phyloP scores from a whole-genome alignment of 1,284 basidiomycete species.

The Heimioporus punctisporus region DNA sequence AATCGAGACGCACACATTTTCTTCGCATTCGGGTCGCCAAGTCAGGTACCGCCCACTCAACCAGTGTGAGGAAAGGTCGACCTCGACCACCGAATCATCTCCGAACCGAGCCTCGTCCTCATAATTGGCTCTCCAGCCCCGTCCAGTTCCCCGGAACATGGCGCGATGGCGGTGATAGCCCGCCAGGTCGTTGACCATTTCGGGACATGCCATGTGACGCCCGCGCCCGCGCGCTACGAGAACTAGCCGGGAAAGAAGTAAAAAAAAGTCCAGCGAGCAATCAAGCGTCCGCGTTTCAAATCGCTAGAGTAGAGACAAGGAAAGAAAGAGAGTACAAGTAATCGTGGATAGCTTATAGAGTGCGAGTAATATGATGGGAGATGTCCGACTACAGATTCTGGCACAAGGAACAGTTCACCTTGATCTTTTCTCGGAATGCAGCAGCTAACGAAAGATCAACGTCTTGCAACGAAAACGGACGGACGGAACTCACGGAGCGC shows the following conservation, averaged over 20 bases:
- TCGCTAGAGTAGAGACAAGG: conserved; percentile 1
- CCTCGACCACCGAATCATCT: background rate
- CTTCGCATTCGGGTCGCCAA: conserved; percentile 16
- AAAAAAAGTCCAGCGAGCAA: conserved; percentile 9
- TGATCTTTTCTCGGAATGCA: conserved; percentile 57
- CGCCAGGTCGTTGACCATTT: background rate
- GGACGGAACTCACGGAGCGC: conserved; percentile 63
- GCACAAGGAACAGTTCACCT: conserved; percentile 69
- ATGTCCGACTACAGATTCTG: conserved; percentile 56
- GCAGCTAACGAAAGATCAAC: conserved; percentile 45
- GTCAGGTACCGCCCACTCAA: conserved; percentile 7
- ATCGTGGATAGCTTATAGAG: conserved; percentile 29
- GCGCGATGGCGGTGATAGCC: conserved; percentile 22
- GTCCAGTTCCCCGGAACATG: conserved; percentile 28
- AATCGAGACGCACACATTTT: conserved; percentile 23
- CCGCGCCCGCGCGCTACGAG: too few species aligned
- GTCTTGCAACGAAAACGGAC: background rate
- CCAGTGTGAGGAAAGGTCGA: background rate
- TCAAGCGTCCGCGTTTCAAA: conserved; percentile 20
- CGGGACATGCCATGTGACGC: too few species aligned
- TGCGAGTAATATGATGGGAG: conserved; percentile 28
- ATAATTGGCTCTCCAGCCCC: background rate
- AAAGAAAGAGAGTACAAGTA: conserved; percentile 12
- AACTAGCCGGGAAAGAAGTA: background rate
- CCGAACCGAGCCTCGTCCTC: background rate